Base-by-base conservation (phyloP, 345 rosid genomes). In the Corchorus capsularis region DNA sequence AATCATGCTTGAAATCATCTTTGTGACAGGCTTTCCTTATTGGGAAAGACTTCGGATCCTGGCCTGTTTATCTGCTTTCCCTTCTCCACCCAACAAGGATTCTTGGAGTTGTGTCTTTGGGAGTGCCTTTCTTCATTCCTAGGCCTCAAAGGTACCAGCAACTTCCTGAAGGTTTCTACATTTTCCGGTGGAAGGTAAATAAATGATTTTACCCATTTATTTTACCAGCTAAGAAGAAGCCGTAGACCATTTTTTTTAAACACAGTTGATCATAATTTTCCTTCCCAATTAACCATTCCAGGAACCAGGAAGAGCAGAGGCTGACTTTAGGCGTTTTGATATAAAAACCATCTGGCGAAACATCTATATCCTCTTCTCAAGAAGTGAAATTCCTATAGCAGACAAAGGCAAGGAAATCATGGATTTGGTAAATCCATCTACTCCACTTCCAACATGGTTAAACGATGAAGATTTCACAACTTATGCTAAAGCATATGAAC, bases 341-440 rank as follows among this genome's bases (percentile, higher is more conserved):
- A 72, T 85, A 5, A 83, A 86, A 80, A 82, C 83, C 1, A 86
- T 86, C 68, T 68, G 85, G 54, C 76, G 69, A 45, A 88, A 81
- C 79, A 86, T 86, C 46, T 84, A 84, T 74, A 86, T 80, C 22
- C 86, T 84, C 64, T 84, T 88, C 78, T 84, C 86, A 4, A 57
- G 82, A 61, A 79, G 77, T 57, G 84, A 83, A 50, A 27, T 77
- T 49, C 83, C 79, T 4, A 16, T 60, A 3, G 87, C 86, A 2
- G 55, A 63, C 12, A 82, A 82, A 50, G 82, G 81, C 54, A 75
- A 83, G 76, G 91, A 88, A 73, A 81, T 84, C 63, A 79, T 84
- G 91, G 91, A 86, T 80, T 67, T 86, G 75, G 85, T 88, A 50
- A 84, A 76, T 27, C 77, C 83, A 32, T 81, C 84, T n/a, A 72